Base-by-base conservation (phyloP, 345 rosid species). In the Eucalyptus fibrosa region DNA sequence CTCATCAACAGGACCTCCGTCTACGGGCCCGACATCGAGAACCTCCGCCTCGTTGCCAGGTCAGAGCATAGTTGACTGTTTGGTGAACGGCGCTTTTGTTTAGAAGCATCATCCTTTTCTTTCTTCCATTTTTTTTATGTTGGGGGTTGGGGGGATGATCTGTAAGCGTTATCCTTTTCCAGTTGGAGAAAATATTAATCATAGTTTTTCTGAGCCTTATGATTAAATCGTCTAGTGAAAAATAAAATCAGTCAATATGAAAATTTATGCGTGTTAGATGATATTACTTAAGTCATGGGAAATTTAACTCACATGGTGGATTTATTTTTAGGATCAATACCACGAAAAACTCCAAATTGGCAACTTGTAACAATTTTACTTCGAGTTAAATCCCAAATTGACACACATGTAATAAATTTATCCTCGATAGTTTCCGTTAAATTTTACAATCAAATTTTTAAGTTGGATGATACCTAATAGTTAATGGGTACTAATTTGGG, bases 1-100 rank as follows among this genome's bases (percentile, higher is more conserved):
- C 93, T 95, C 82, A 93, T 93, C 37, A 91, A 92, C 32, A 88
- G 90, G 21, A 92, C 95, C 72, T 92, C 95, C 50, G 87, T 91
- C 51, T 93, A 89, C 88, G 96, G 92, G 53, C 94, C 94, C 7
- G 97, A 95, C 87, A 37, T 95, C 69, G 91, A 89, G 90, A 87
- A 90, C 15, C 83, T 77, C 83, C 83, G 47, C 47, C 83, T 77
- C 14, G 47, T 77, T 40, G 83, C 83, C 83, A 77, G 83, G 83
- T 77, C 45, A 65, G 77, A 65, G 77, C 19, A 14, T 6, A 11
- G 83, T 77, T 77, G 47, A 37, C 83, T 0, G 83, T 40, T 11
- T 77, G 83, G 47, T 40, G 83, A 6, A 42, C 0, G 44, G 14
- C 2, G 40, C 37, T 69, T 34, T 18, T 34, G 44, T 69, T 56